Percentiles rank a stretch among this genome's conserved stretches.
Conservation (phyloP, 1,139 yeast genomes). For the Sugiyamaella neomexicana region DNA sequence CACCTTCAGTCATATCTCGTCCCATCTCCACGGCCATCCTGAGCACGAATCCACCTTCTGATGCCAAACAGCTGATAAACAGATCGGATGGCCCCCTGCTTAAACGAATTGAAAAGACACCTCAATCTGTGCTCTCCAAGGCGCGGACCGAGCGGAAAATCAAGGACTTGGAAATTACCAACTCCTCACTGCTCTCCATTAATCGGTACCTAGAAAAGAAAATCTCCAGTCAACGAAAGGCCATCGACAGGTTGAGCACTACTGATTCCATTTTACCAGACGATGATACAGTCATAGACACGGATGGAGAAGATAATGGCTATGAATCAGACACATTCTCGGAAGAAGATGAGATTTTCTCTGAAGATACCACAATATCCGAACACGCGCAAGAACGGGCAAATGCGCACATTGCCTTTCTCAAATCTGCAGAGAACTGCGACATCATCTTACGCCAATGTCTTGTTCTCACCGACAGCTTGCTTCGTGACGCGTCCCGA, state of each 20-base stretch:
- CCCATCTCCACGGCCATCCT: no score
- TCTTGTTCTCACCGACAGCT: constrained; percentile 27
- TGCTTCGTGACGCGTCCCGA: constrained; percentile 28
- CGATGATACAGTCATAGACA: background rate
- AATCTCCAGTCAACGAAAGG: constrained; percentile 28
- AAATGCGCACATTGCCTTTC: constrained; percentile 29
- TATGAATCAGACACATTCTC: background rate
- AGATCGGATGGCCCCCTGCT: no score
- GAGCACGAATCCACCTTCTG: no score
- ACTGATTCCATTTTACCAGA: background rate
- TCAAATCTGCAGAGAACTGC: constrained; percentile 30
- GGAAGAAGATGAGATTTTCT: constrained; percentile 22
- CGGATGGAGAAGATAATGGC: background rate
- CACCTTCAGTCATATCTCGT: no score
- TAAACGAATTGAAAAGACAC: background rate
- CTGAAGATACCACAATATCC: constrained; percentile 4
- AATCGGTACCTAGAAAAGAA: constrained; percentile 35
- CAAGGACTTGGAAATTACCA: constrained; percentile 36
- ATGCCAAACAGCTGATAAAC: no score
- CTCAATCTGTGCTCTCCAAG: constrained; percentile 4
- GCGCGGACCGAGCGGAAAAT: constrained; percentile 35
- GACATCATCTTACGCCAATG: constrained; percentile 29
- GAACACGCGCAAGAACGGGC: constrained; percentile 21
- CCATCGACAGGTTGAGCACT: constrained; percentile 23
- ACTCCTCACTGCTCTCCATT: constrained; percentile 33